Evolutionary conservation across 2,329 filamentous ascomycete species (phyloP).

Genomic region (Orbilia blumenaviensis): DNA sequence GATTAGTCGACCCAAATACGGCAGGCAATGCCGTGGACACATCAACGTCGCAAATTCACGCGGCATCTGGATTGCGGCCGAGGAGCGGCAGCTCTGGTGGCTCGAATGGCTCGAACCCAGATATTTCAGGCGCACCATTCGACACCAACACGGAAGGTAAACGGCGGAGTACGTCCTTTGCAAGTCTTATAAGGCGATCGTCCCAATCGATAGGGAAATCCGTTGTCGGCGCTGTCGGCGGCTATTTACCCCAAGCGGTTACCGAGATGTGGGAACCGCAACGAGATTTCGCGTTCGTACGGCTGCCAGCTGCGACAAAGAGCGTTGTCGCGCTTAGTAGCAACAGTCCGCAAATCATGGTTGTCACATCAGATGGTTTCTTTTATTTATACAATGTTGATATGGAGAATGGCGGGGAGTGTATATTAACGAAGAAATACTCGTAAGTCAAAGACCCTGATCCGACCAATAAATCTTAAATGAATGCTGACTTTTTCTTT

Average conservation of each 20-base stretch:
- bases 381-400: conserved; percentile 97
- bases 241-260: conserved; percentile 90
- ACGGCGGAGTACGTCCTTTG: conserved; percentile 74
- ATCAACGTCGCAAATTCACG: conserved; percentile 1
- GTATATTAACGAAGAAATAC: conserved; percentile 87
- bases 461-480: not conserved
- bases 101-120: conserved; percentile 50
- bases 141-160: conserved; percentile 56
- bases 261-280: conserved; percentile 98
- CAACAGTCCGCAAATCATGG: conserved; percentile 94
- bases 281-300: conserved; percentile 95
- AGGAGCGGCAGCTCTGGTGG: conserved; percentile 49
- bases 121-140: conserved; percentile 55
- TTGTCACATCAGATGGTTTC: conserved; percentile 92
- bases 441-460: conserved; percentile 80
- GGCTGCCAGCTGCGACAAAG: conserved; percentile 67
- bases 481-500: too few species aligned
- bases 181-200: conserved; percentile 90
- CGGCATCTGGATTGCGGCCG: conserved; percentile 32
- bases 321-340: conserved; percentile 98
- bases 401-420: conserved; percentile 92
- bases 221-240: conserved; percentile 86
- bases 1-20: conserved; percentile 68
- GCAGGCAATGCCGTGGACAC: not conserved
- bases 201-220: conserved; percentile 92